A percentile compares a stretch with the other conserved stretches of the same genome.
Conservation (phyloP, 495 filamentous ascomycete genomes). For the Lophium mytilinum region DNA sequence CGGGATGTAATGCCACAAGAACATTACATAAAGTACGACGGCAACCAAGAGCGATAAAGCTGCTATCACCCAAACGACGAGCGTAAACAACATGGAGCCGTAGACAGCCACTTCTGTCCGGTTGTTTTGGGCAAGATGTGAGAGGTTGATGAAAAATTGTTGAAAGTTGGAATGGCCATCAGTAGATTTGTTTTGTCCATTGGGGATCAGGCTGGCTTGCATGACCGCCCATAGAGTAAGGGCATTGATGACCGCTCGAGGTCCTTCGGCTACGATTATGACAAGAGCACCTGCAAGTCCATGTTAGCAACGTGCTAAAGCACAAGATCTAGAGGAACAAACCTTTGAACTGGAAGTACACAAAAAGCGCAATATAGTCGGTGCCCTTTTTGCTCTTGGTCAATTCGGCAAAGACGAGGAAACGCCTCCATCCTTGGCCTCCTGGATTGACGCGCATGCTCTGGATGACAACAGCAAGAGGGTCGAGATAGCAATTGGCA, state of each 20-base stretch:
- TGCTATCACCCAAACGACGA: constrained; percentile 82
- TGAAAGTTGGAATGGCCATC: constrained; percentile 38
- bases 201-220: constrained; percentile 57
- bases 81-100: constrained; percentile 81
- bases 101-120: constrained; percentile 71
- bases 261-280: constrained; percentile 79
- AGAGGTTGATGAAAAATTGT: constrained; percentile 53
- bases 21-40: constrained; percentile 69
- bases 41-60: constrained; percentile 66
- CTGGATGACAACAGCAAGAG: constrained; percentile 71
- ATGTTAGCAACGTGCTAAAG: background rate
- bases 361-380: constrained; percentile 86
- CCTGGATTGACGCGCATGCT: constrained; percentile 59
- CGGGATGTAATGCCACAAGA: constrained; percentile 85
- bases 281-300: constrained; percentile 65
- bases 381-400: constrained; percentile 85
- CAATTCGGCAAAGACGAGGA: constrained; percentile 85
- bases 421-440: constrained; percentile 70
- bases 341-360: constrained; percentile 93
- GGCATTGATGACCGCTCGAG: constrained; percentile 81
- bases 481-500: constrained; percentile 85
- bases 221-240: constrained; percentile 78
- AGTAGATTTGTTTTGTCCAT: constrained; percentile 41
- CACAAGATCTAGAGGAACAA: constrained; percentile 27
- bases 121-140: constrained; percentile 59